Conservation (phyloP, 208 protist genomes). For the Trypanosoma conorhini region DNA sequence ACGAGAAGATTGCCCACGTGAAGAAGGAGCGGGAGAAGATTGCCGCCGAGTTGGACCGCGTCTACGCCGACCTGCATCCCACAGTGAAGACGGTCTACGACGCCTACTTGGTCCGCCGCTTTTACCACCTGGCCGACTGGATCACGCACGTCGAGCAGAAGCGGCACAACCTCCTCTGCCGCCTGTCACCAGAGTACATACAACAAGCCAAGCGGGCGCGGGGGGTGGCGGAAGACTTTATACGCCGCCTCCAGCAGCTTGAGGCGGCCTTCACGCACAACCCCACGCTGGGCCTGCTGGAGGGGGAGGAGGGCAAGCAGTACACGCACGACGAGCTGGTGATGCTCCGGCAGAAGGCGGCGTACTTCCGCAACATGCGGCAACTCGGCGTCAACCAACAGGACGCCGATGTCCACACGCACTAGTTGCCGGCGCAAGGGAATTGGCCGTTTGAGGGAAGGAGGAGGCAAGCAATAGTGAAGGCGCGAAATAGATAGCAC, state of each 20-base stretch:
- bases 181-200: constrained; percentile 69
- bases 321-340: constrained; percentile 73
- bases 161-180: constrained; percentile 54
- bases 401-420: constrained; percentile 71
- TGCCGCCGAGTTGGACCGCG: constrained; percentile 61
- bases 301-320: constrained; percentile 37
- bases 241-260: constrained; percentile 54
- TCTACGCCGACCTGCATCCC: constrained; percentile 76
- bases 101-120: constrained; percentile 80
- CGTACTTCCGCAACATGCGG: constrained; percentile 82
- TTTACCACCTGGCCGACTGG: constrained; percentile 84
- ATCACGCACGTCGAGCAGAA: constrained; percentile 74
- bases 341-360: constrained; percentile 80
- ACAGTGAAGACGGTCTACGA: constrained; percentile 88
- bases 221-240: constrained; percentile 49
- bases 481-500: not conserved
- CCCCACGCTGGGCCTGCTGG: constrained; percentile 53
- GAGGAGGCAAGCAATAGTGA: not conserved
- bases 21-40: constrained; percentile 69
- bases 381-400: constrained; percentile 73
- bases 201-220: constrained; percentile 38
- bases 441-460: not conserved
- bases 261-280: constrained; percentile 56
- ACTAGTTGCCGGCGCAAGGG: constrained; percentile 31
- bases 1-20: constrained; percentile 54